Base-by-base conservation (phyloP, 129 eudicot species). In the Tagetes patula region DNA sequence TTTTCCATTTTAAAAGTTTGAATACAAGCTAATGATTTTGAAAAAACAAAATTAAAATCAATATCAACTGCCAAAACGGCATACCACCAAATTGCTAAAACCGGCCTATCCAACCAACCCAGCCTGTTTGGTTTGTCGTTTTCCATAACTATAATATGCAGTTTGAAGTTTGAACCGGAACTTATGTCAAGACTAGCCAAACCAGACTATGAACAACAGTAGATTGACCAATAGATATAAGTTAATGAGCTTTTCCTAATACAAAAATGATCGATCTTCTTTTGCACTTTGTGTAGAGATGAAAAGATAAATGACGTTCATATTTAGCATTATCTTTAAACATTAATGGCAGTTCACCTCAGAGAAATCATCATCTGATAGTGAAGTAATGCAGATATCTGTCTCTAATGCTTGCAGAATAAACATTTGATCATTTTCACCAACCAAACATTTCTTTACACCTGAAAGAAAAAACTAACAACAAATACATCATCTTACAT, bases 331-430 rank as follows among this genome's bases (percentile, higher is more conserved):
- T 42, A 8, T 61, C 47, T 70, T 34, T 63, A 36, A 20, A n/a
- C 7, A 31, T 14, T 40, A 53, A 54, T 42, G 68, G 32, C 46
- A 63, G 40, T 70, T 12, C 31, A 89, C 98, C 96, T 80, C 82
- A 30, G 85, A 64, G 76, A 92, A 80, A 72, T 89, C 91, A 52
- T 65, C 82, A 76, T 92, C 91, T 5, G 98, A 89, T n/a, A 92
- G 81, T 60, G 39, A 50, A 71, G 59, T 71, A 64, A 85, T 70
- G 61, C 59, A 1, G 47, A 87, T 82, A 63, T 89, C 91, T 41
- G 77, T 82, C 50, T 74, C 78, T 48, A 87, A 77, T 27, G 89
- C 75, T 71, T 72, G 76, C 65, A 89, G 84, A 65, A 82, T 43
- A 36, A 67, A 70, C 7, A 75, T 80, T 8, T 69, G 31, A 9